These are phyloP conservation scores for Haplosporangium gracile DNA, from an alignment of 192 early-diverging fungal genomes.

Conservation along the genomic window DNA sequence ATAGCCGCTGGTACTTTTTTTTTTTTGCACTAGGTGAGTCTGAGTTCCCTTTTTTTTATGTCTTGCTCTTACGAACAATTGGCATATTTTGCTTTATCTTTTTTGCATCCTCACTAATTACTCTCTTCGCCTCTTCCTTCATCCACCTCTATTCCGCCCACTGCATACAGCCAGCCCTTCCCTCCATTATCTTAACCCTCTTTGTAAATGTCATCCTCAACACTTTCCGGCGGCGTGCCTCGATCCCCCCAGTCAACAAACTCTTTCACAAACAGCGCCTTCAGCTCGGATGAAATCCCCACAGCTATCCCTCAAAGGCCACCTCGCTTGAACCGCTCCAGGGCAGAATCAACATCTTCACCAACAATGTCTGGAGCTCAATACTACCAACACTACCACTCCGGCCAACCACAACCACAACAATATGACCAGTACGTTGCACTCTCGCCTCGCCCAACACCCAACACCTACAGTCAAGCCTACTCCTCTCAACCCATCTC, in stretches of 20 bases:
- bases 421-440: slow-evolving; percentile 36
- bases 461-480: slow-evolving; percentile 27
- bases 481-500: slow-evolving; percentile 42
- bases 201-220: slow-evolving; percentile 21
- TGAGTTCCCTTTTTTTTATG: not conserved
- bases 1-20: not conserved
- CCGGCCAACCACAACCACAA: slow-evolving; percentile 16
- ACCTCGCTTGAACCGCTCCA: slow-evolving; percentile 27
- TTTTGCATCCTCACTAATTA: not conserved
- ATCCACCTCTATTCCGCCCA: not conserved
- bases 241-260: slow-evolving; percentile 36
- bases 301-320: slow-evolving; percentile 32
- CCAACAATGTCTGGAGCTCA: slow-evolving; percentile 35
- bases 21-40: not conserved
- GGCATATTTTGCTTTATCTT: not conserved
- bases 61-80: not conserved
- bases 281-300: slow-evolving; percentile 41
- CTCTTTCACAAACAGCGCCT: slow-evolving; percentile 12
- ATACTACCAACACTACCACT: slow-evolving; percentile 46
- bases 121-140: not conserved
- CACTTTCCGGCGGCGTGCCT: not conserved
- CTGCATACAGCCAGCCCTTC: not conserved
- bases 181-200: not conserved
- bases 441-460: slow-evolving; percentile 32
- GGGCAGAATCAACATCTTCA: slow-evolving; percentile 34